Percentiles rank a stretch among this genome's conserved stretches.
Evolutionary conservation across 768 basidiomycete genomes (phyloP).

Genomic region (Sarcodon aspratus): DNA sequence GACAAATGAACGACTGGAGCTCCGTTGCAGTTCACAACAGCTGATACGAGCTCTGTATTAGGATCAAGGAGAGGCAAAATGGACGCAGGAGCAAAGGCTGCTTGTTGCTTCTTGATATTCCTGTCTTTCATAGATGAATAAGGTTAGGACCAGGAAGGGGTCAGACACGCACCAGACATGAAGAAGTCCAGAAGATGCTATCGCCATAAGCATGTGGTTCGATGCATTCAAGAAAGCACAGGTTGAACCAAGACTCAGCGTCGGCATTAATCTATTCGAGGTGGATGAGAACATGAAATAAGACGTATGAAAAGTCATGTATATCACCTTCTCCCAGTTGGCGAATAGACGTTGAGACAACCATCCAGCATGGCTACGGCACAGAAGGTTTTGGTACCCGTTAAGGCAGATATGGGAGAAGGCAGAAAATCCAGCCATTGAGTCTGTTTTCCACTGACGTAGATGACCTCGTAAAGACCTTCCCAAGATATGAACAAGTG

Average conservation of each 20-base stretch:
- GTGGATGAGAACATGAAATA: neutral
- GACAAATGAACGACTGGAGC: slow-evolving; percentile 68
- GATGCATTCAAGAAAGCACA: slow-evolving; percentile 58
- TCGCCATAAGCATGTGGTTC: slow-evolving; percentile 51
- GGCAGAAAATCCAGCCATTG: slow-evolving; percentile 89
- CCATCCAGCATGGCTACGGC: slow-evolving; percentile 77
- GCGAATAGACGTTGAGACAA: slow-evolving; percentile 72
- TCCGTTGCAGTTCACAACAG: slow-evolving; percentile 68
- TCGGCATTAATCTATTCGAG: slow-evolving; percentile 60
- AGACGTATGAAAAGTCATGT: neutral
- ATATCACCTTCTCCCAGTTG: slow-evolving; percentile 69
- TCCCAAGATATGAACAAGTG: neutral
- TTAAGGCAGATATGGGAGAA: slow-evolving; percentile 53
- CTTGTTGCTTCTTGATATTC: slow-evolving; percentile 60
- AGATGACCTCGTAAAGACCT: slow-evolving; percentile 63
- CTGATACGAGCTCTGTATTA: slow-evolving; percentile 51
- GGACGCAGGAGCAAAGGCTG: slow-evolving; percentile 56
- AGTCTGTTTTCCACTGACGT: slow-evolving; percentile 52
- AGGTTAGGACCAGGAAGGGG: neutral
- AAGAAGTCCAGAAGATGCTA: slow-evolving; percentile 66
- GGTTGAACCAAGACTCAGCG: slow-evolving; percentile 59
- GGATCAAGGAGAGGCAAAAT: slow-evolving; percentile 50
- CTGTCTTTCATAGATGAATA: slow-evolving; percentile 23
- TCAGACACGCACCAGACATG: slow-evolving; percentile 52
- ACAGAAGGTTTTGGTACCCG: slow-evolving; percentile 54